phyloP scores from a whole-genome alignment of 495 filamentous ascomycete genomes.

The Hyaloscypha variabilis region DNA sequence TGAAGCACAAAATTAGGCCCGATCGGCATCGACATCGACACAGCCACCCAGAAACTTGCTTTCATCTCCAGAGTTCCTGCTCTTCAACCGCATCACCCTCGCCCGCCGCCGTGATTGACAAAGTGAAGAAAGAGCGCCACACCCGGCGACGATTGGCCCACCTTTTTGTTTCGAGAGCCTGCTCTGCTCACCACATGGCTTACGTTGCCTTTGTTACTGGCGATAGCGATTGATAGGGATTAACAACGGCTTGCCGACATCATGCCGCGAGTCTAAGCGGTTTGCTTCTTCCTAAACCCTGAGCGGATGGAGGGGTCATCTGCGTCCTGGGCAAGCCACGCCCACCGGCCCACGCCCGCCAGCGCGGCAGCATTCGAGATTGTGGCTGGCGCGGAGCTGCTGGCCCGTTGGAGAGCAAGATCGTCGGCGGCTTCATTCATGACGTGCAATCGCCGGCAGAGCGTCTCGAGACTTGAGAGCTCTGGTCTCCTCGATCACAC shows the following conservation, averaged over 20 bases:
- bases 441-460: not conserved
- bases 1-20: not conserved
- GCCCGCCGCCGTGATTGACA: too few relatives aligned
- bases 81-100: too few relatives aligned
- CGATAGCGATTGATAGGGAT: not conserved
- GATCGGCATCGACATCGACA: not conserved
- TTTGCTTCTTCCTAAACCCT: conserved; percentile 14
- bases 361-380: conserved; percentile 7
- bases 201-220: not conserved
- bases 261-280: not conserved
- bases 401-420: not conserved
- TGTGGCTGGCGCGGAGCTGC: conserved; percentile 11
- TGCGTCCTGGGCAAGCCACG: not conserved
- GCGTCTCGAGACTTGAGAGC: too few relatives aligned
- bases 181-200: not conserved
- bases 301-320: conserved; percentile 14
- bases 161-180: not conserved
- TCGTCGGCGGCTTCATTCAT: conserved; percentile 5
- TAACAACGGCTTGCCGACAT: not conserved
- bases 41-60: not conserved
- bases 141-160: not conserved
- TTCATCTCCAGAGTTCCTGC: not conserved
- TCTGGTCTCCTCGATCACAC: too few relatives aligned
- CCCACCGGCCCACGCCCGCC: not conserved
- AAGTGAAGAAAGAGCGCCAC: too few relatives aligned